Percentiles rank a stretch among this genome's conserved stretches.
phyloP scores from a whole-genome alignment of 2,329 filamentous ascomycete species.

The Arthroderma sp. region DNA sequence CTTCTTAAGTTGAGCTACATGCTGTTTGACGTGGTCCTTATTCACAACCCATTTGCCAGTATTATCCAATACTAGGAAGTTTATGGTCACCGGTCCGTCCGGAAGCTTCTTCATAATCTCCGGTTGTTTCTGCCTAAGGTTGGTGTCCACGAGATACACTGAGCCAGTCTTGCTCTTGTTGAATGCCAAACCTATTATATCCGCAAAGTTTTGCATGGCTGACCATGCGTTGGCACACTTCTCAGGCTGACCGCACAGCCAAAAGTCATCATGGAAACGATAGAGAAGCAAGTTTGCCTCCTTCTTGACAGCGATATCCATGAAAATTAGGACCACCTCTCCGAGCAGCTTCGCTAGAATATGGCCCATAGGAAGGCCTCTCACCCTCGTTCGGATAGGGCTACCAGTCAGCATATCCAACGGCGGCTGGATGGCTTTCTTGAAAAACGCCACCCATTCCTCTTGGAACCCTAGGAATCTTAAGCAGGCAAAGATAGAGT shows the following conservation, averaged over 20 bases:
- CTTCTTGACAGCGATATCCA: slow-evolving; percentile 38
- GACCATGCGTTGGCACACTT: slow-evolving; percentile 35
- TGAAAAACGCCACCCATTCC: slow-evolving; percentile 36
- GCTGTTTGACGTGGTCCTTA: slow-evolving; percentile 27
- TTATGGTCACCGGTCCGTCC: slow-evolving; percentile 23
- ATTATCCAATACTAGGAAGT: slow-evolving; percentile 35
- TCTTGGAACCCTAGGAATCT: slow-evolving; percentile 35
- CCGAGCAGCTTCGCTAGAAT: slow-evolving; percentile 38
- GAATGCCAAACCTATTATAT: slow-evolving; percentile 34
- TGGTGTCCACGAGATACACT: slow-evolving; percentile 29
- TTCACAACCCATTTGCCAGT: slow-evolving; percentile 31
- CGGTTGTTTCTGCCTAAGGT: slow-evolving; percentile 29
- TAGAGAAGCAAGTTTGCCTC: slow-evolving; percentile 35
- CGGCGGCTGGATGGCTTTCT: slow-evolving; percentile 36
- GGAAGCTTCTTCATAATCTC: too few species aligned
- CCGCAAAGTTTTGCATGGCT: slow-evolving; percentile 32
- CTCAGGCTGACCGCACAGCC: slow-evolving; percentile 36
- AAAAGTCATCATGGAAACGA: slow-evolving; percentile 40
- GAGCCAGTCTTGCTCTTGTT: slow-evolving; percentile 40
- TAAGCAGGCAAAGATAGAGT: slow-evolving; percentile 34
- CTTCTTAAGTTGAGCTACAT: slow-evolving; percentile 30
- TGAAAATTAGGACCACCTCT: slow-evolving; percentile 38
- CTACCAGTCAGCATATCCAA: slow-evolving; percentile 30
- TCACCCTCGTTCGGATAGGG: slow-evolving; percentile 30
- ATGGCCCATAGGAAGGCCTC: slow-evolving; percentile 38